These are phyloP conservation scores for Globisporangium parvum DNA, from an alignment of 352 stramenopile genomes.

Conservation along the genomic window DNA sequence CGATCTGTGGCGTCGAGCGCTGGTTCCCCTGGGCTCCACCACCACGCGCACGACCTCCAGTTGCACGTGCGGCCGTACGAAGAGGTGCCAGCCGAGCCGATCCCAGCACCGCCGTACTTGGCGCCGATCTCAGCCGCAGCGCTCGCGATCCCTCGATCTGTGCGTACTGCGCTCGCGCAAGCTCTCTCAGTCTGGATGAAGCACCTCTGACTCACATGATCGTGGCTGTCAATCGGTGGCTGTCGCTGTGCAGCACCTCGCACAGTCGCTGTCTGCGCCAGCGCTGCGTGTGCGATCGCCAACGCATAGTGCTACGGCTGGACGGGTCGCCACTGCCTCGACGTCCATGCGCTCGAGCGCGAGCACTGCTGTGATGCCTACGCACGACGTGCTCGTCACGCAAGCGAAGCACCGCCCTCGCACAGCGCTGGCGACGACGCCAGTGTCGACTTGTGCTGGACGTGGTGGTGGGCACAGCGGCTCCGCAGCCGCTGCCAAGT, in stretches of 20 bases:
- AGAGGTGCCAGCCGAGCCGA: slow-evolving; percentile 33
- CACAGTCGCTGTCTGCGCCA: slow-evolving; percentile 28
- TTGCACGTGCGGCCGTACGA: slow-evolving; percentile 20
- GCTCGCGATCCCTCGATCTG: slow-evolving; percentile 37
- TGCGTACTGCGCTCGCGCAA: slow-evolving; percentile 9
- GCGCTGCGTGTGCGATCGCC: slow-evolving; percentile 31
- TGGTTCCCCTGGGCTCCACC: slow-evolving; percentile 13
- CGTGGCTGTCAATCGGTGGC: too few species aligned
- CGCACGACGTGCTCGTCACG: background rate
- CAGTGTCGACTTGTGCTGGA: background rate
- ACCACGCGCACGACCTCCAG: slow-evolving; percentile 10
- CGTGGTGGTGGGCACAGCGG: background rate
- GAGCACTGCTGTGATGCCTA: background rate
- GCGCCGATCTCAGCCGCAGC: slow-evolving; percentile 25
- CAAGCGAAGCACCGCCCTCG: slow-evolving; percentile 3
- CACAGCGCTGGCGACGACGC: slow-evolving; percentile 1
- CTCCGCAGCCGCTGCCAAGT: slow-evolving; percentile 18
- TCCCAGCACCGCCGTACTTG: slow-evolving; percentile 27
- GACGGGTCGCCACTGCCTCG: background rate
- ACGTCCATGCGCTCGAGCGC: background rate
- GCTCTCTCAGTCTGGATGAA: background rate
- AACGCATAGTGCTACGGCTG: slow-evolving; percentile 1
- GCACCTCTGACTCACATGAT: background rate
- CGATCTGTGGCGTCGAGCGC: slow-evolving; percentile 3
- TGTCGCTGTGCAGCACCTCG: slow-evolving; percentile 19